Evolutionary conservation across 2,329 filamentous ascomycete species (phyloP).

Genomic region (Beauveria australis): DNA sequence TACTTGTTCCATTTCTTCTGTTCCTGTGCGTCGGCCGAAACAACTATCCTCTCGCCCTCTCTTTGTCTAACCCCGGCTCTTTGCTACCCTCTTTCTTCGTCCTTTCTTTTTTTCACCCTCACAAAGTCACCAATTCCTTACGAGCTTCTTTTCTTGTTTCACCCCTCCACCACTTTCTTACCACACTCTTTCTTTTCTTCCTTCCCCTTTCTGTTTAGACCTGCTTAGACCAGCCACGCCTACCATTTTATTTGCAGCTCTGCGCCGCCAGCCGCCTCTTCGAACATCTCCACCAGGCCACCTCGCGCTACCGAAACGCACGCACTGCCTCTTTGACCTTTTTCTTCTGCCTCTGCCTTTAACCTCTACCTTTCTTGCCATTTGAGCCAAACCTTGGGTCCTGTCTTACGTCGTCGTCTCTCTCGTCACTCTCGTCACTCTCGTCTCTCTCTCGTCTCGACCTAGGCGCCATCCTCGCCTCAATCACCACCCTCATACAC

Average conservation of each 20-base stretch:
- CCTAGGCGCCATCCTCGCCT: neutral
- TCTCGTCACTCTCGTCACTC: neutral
- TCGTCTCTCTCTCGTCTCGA: no score
- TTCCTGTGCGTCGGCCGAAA: slow-evolving; percentile 2
- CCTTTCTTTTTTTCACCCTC: no score
- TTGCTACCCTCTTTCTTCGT: neutral
- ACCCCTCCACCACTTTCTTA: neutral
- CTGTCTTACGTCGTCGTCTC: neutral
- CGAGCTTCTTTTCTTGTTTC: neutral
- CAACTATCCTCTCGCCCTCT: neutral
- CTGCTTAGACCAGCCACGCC: neutral
- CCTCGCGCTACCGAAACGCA: slow-evolving; percentile 1
- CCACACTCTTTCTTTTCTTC: neutral
- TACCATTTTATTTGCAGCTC: neutral
- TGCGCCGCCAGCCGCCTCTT: neutral
- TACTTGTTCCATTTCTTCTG: no score
- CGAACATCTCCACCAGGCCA: neutral
- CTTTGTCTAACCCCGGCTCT: neutral
- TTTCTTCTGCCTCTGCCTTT: neutral
- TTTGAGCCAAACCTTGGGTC: neutral
- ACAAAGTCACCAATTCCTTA: no score
- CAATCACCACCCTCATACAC: neutral
- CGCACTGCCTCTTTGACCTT: slow-evolving; percentile 4
- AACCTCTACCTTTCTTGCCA: neutral
- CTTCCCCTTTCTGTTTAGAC: neutral